Conservation (phyloP, 495 filamentous ascomycete species). For the Daldinia concentrica region DNA sequence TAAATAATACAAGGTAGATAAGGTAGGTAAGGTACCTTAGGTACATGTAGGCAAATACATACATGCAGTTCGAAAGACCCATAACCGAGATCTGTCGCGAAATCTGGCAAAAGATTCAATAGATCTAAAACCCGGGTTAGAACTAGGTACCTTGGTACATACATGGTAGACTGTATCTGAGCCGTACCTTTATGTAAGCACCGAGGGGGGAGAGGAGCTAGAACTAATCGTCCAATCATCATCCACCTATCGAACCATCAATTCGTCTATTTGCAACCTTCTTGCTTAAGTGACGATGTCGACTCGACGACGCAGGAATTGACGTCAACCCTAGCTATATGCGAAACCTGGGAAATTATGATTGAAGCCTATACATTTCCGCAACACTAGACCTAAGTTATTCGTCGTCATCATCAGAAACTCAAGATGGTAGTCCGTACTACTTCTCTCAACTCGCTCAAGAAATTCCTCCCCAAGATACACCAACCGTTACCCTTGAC, state of each 20-base stretch:
- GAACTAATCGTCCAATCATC: neutral
- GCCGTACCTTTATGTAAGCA: neutral
- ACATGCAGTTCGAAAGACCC: neutral
- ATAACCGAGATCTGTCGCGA: neutral
- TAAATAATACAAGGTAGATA: neutral
- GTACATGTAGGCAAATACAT: neutral
- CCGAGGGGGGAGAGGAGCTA: neutral
- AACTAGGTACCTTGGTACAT: neutral
- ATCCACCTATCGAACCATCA: conserved; percentile 2
- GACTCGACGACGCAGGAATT: neutral
- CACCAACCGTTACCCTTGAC: conserved; percentile 75
- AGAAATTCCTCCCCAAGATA: conserved; percentile 63
- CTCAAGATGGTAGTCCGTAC: conserved; percentile 44
- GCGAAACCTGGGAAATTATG: neutral
- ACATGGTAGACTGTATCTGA: neutral
- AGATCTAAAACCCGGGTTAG: neutral
- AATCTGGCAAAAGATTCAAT: neutral
- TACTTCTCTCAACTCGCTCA: conserved; percentile 54
- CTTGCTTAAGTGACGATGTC: neutral
- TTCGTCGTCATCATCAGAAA: conserved; percentile 1
- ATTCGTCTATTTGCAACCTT: conserved; percentile 3
- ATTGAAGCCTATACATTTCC: conserved; percentile 2
- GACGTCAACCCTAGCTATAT: neutral
- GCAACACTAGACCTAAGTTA: conserved; percentile 4
- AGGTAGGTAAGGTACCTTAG: too few species aligned